phyloP scores from a whole-genome alignment of 2,329 filamentous ascomycete species.

The Chalaropsis thielavioides region DNA sequence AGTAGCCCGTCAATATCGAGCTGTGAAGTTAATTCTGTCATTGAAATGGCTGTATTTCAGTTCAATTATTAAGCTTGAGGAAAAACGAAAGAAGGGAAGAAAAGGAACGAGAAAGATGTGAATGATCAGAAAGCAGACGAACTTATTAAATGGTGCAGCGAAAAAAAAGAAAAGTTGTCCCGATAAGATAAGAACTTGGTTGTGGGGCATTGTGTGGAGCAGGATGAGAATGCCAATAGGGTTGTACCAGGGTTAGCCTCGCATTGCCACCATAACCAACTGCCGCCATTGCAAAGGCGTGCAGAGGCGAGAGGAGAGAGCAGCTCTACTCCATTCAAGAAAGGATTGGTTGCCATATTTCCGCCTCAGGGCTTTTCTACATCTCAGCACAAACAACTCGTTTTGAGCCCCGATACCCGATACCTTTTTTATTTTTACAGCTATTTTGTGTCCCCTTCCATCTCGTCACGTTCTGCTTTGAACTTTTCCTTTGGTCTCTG shows the following conservation, averaged over 20 bases:
- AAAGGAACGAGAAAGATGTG: background rate
- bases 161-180: constrained; percentile 5
- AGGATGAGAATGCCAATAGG: background rate
- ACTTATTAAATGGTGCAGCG: constrained; percentile 6
- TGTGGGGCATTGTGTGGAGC: background rate
- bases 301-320: background rate
- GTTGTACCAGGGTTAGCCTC: background rate
- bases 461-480: too few relatives aligned
- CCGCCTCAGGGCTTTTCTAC: background rate
- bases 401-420: too few relatives aligned
- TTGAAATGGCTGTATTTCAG: background rate
- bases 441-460: too few relatives aligned
- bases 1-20: constrained; percentile 24
- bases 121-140: background rate
- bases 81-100: background rate
- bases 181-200: background rate
- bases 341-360: background rate
- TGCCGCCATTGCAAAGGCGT: background rate
- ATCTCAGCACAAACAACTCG: background rate
- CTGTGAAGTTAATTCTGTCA: constrained; percentile 7
- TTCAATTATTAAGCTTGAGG: background rate
- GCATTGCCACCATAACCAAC: too few relatives aligned
- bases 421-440: background rate
- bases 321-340: background rate
- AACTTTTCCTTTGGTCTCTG: background rate